phyloP scores from a whole-genome alignment of 2,329 filamentous ascomycete species.

The Diaporthe amygdali region DNA sequence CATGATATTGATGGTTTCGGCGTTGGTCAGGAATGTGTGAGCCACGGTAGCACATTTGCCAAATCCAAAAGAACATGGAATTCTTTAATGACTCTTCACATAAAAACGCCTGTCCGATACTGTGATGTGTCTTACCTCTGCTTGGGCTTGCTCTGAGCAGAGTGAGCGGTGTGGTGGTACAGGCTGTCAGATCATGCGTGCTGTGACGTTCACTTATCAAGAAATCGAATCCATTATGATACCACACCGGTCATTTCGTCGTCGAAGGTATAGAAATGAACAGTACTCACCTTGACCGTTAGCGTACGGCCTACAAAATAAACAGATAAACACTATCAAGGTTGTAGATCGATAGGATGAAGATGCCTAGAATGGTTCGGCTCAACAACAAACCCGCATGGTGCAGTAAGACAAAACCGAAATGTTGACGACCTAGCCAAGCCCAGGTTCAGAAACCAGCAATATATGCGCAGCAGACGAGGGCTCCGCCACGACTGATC shows the following conservation, averaged over 20 bases:
- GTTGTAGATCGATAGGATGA: too few species aligned
- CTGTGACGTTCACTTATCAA: neutral
- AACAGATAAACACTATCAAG: too few species aligned
- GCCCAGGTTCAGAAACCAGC: too few species aligned
- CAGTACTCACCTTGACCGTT: too few species aligned
- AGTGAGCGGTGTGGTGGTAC: neutral
- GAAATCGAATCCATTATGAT: neutral
- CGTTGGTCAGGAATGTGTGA: constrained; percentile 28
- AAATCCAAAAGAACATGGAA: constrained; percentile 26
- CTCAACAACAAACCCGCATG: too few species aligned
- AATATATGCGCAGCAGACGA: too few species aligned
- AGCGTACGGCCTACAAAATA: too few species aligned
- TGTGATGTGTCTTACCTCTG: constrained; percentile 3
- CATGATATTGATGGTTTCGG: constrained; percentile 26
- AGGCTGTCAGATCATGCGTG: neutral
- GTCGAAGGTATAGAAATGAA: neutral
- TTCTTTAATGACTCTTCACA: constrained; percentile 23
- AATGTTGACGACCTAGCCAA: too few species aligned
- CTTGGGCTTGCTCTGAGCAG: neutral
- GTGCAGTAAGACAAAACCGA: too few species aligned
- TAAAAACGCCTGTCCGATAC: neutral
- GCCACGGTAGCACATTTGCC: constrained; percentile 27
- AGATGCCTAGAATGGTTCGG: too few species aligned
- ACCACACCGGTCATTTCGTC: neutral
- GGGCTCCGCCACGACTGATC: neutral